These are phyloP conservation scores for Coemansia sp. DNA, from an alignment of 192 early-diverging fungal genomes.

Conservation along the genomic window DNA sequence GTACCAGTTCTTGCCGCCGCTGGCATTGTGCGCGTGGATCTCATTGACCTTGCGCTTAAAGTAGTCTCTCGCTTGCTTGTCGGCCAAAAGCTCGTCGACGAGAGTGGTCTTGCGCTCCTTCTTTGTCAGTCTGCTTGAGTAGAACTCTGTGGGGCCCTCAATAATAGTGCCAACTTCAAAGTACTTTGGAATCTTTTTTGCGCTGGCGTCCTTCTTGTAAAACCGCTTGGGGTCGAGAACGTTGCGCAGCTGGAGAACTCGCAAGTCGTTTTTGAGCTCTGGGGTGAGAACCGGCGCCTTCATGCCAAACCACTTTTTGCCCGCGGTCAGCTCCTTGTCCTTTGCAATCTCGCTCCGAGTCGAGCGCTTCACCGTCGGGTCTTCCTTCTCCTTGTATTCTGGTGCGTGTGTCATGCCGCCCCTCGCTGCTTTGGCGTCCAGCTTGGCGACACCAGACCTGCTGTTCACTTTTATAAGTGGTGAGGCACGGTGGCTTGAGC, in stretches of 20 bases:
- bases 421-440: slow-evolving; percentile 11
- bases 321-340: slow-evolving; percentile 30
- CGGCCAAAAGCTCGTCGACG: slow-evolving; percentile 84
- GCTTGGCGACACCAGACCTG: slow-evolving; percentile 25
- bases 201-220: slow-evolving; percentile 74
- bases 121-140: slow-evolving; percentile 77
- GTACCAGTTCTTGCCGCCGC: slow-evolving; percentile 44
- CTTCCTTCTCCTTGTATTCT: slow-evolving; percentile 1
- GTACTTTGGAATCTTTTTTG: slow-evolving; percentile 73
- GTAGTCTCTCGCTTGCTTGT: slow-evolving; percentile 68
- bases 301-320: slow-evolving; percentile 85
- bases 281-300: slow-evolving; percentile 77
- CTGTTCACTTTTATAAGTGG: slow-evolving; percentile 11
- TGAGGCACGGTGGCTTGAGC: background rate
- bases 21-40: slow-evolving; percentile 59
- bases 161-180: slow-evolving; percentile 95
- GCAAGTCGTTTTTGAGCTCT: slow-evolving; percentile 86
- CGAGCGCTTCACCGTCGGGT: slow-evolving; percentile 39
- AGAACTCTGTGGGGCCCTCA: slow-evolving; percentile 84
- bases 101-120: slow-evolving; percentile 83
- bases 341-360: slow-evolving; percentile 11
- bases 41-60: slow-evolving; percentile 86
- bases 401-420: background rate
- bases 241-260: slow-evolving; percentile 78
- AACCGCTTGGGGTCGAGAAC: slow-evolving; percentile 91